phyloP scores from a whole-genome alignment of 768 basidiomycete species.

The Podaxis rugospora region DNA sequence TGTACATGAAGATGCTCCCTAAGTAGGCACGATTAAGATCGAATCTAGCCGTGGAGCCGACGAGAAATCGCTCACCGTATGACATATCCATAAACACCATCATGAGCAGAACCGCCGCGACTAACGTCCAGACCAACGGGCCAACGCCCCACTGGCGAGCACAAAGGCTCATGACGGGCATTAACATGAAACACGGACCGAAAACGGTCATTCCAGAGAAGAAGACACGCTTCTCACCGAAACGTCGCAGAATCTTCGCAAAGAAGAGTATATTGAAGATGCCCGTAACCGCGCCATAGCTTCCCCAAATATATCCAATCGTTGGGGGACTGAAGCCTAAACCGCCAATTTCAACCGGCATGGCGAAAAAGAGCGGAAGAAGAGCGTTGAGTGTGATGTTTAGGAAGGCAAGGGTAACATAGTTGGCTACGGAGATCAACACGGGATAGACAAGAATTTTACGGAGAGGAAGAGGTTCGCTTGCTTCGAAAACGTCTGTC shows the following conservation, averaged over 20 bases:
- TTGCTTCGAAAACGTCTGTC: conserved; percentile 13
- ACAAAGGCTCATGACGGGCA: conserved; percentile 43
- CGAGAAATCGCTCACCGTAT: conserved; percentile 31
- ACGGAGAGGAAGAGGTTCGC: conserved; percentile 37
- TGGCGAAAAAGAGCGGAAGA: conserved; percentile 66
- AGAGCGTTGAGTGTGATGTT: conserved; percentile 52
- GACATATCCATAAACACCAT: conserved; percentile 38
- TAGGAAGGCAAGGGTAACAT: conserved; percentile 58
- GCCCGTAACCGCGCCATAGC: conserved; percentile 37
- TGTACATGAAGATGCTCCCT: conserved; percentile 48
- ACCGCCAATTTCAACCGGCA: conserved; percentile 63
- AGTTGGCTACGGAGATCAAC: conserved; percentile 64
- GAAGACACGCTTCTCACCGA: conserved; percentile 42
- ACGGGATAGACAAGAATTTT: conserved; percentile 48
- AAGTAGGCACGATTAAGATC: not conserved
- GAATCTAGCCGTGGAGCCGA: not conserved
- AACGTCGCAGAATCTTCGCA: conserved; percentile 31
- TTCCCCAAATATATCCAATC: conserved; percentile 56
- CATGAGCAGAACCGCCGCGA: conserved; percentile 25
- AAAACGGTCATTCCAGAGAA: conserved; percentile 30
- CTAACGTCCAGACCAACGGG: conserved; percentile 31
- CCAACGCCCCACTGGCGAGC: conserved; percentile 35
- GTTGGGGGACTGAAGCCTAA: conserved; percentile 53
- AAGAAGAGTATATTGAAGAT: conserved; percentile 38
- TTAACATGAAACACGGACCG: conserved; percentile 33